Percentiles rank a stretch among this genome's conserved stretches.
Evolutionary conservation across 1,139 yeast genomes (phyloP).

Genomic region (Magnusiomyces fungicola): DNA sequence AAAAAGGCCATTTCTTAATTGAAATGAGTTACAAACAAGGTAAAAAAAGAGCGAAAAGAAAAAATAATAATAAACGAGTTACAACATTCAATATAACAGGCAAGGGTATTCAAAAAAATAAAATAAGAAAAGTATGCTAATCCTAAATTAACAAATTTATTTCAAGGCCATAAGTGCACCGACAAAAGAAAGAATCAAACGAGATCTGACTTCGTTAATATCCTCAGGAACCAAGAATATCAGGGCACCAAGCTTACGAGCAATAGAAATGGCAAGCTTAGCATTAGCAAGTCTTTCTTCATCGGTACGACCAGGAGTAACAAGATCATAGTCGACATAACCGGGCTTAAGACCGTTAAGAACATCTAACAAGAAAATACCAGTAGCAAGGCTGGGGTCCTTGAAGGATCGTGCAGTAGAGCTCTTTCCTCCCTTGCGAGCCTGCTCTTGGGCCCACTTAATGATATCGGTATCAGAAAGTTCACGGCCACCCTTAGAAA

Average conservation of each 20-base stretch:
- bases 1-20: too few species aligned
- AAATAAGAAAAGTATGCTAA: too few species aligned
- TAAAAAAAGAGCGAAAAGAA: too few species aligned
- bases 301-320: constrained; percentile 65
- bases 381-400: constrained; percentile 68
- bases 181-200: constrained; percentile 87
- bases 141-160: too few species aligned
- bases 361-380: constrained; percentile 79
- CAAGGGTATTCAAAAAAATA: too few species aligned
- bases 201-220: constrained; percentile 88
- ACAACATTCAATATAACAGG: too few species aligned
- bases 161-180: constrained; percentile 80
- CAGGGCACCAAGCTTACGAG: constrained; percentile 95
- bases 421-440: constrained; percentile 70
- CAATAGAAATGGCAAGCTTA: constrained; percentile 92
- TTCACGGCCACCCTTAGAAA: constrained; percentile 66
- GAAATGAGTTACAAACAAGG: too few species aligned
- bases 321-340: constrained; percentile 91
- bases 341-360: constrained; percentile 94
- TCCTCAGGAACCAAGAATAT: constrained; percentile 99
- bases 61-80: too few species aligned
- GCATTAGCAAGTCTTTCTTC: constrained; percentile 93
- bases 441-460: constrained; percentile 89
- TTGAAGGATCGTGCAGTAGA: constrained; percentile 71
- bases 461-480: constrained; percentile 79